phyloP scores from a whole-genome alignment of 1,284 basidiomycete genomes.

The Ceratobasidium papillatum region DNA sequence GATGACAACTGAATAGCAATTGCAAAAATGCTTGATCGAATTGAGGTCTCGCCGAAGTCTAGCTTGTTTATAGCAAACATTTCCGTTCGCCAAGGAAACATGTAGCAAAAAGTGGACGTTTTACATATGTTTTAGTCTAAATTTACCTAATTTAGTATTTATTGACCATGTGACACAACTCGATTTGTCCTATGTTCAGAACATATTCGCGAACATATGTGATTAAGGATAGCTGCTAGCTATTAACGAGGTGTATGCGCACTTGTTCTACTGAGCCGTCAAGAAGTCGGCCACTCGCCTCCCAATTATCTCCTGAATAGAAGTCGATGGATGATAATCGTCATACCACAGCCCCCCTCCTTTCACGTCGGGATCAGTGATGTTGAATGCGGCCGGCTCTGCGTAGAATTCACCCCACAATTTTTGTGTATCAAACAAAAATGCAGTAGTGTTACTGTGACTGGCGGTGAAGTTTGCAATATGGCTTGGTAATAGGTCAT shows the following conservation, averaged over 20 bases:
- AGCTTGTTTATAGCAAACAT: not conserved
- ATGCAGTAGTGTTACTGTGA: slow-evolving; percentile 58
- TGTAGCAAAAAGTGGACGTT: not conserved
- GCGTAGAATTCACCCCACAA: slow-evolving; percentile 61
- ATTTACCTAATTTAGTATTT: not conserved
- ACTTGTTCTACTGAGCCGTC: not conserved
- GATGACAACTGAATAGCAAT: not conserved
- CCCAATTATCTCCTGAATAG: slow-evolving; percentile 43
- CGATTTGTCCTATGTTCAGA: not conserved
- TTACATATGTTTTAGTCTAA: not conserved
- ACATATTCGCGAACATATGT: no score
- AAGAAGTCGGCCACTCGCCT: slow-evolving; percentile 41
- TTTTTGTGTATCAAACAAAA: slow-evolving; percentile 61
- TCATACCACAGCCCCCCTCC: slow-evolving; percentile 61
- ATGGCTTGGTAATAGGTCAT: slow-evolving; percentile 52
- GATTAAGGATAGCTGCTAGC: no score
- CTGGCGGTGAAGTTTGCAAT: slow-evolving; percentile 53
- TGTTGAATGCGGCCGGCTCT: slow-evolving; percentile 54
- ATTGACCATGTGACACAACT: not conserved
- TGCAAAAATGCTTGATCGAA: not conserved
- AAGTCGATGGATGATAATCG: slow-evolving; percentile 41
- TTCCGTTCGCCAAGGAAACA: not conserved
- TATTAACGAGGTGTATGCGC: not conserved
- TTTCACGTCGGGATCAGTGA: slow-evolving; percentile 49
- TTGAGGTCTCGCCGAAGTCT: not conserved